Evolutionary conservation across 148 eudicot genomes (phyloP).

Genomic region (Talinum fruticosum): DNA sequence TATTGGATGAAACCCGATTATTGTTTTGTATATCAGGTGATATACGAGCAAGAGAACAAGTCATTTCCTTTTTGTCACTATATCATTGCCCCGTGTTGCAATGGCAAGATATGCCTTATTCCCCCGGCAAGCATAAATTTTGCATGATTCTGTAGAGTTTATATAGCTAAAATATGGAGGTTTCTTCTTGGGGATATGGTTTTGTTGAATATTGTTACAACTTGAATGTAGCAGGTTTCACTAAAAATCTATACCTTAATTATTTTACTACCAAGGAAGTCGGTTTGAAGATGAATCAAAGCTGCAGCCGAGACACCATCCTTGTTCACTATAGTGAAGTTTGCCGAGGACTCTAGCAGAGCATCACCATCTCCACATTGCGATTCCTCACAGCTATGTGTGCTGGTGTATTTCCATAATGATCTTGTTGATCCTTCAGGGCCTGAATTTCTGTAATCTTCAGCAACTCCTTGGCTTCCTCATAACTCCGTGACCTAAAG

Average conservation of each 20-base stretch:
- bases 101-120: too few relatives aligned
- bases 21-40: too few relatives aligned
- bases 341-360: constrained; percentile 2
- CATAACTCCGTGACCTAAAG: neutral
- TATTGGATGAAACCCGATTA: too few relatives aligned
- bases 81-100: too few relatives aligned
- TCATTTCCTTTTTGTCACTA: too few relatives aligned
- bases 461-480: constrained; percentile 14
- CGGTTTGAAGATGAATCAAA: neutral
- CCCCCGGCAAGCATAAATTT: too few relatives aligned
- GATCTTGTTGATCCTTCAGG: neutral
- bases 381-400: constrained; percentile 1
- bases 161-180: neutral
- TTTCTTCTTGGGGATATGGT: too few relatives aligned
- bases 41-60: too few relatives aligned
- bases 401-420: constrained; percentile 1
- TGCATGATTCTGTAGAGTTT: neutral
- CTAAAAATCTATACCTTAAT: neutral
- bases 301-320: neutral
- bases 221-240: neutral
- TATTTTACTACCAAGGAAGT: neutral
- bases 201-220: too few relatives aligned
- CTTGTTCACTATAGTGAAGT: constrained; percentile 4
- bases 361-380: neutral
- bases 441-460: neutral